phyloP scores from a whole-genome alignment of 305 asterid genomes.

The Rubia peregrina region DNA sequence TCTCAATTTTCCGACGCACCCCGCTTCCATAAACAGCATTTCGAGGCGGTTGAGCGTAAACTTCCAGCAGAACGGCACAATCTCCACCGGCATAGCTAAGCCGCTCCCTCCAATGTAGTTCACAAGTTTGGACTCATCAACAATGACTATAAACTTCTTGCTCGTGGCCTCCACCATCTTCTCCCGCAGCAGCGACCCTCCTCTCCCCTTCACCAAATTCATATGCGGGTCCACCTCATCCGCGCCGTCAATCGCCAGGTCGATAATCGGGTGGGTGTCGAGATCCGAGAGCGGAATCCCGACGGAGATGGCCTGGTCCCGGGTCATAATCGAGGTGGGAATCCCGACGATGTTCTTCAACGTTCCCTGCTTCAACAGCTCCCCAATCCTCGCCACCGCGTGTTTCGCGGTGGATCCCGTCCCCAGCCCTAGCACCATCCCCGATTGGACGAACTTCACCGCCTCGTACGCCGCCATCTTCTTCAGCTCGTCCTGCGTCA shows the following conservation, averaged over 20 bases:
- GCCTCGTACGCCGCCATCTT: slow-evolving; percentile 76
- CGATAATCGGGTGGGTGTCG: slow-evolving; percentile 54
- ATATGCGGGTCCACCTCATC: slow-evolving; percentile 76
- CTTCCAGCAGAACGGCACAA: slow-evolving; percentile 71
- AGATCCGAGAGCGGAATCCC: slow-evolving; percentile 82
- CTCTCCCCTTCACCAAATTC: slow-evolving; percentile 84
- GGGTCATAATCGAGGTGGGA: slow-evolving; percentile 61
- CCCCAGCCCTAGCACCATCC: slow-evolving; percentile 81
- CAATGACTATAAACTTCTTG: slow-evolving; percentile 66
- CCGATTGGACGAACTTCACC: slow-evolving; percentile 75
- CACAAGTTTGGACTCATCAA: slow-evolving; percentile 75
- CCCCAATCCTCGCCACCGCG: slow-evolving; percentile 68
- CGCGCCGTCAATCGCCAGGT: slow-evolving; percentile 78
- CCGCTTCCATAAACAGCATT: slow-evolving; percentile 50
- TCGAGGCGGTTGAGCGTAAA: slow-evolving; percentile 62
- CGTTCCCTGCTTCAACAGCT: slow-evolving; percentile 49
- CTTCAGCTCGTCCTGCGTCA: slow-evolving; percentile 81
- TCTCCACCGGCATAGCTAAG: slow-evolving; percentile 86
- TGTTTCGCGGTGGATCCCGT: slow-evolving; percentile 85
- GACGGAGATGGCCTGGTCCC: slow-evolving; percentile 52
- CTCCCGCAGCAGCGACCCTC: slow-evolving; percentile 72
- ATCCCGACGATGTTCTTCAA: slow-evolving; percentile 65
- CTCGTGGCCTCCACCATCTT: slow-evolving; percentile 72
- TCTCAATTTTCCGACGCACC: slow-evolving; percentile 64
- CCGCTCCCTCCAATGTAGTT: slow-evolving; percentile 61